Evolutionary conservation across 73 alveolate species (phyloP).

Genomic region (Blepharisma japonicum): DNA sequence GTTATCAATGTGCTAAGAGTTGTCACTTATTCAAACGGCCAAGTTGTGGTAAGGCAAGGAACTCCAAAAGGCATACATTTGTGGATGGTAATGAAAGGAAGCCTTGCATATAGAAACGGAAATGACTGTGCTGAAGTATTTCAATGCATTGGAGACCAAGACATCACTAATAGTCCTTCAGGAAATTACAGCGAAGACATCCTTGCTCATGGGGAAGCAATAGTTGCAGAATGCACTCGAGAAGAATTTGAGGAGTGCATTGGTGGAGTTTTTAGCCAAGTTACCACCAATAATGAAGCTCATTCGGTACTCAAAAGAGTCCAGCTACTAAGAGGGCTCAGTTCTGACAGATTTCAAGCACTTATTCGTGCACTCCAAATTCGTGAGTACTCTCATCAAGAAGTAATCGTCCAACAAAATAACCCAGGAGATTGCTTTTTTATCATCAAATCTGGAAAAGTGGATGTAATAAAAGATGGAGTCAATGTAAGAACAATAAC

Average conservation of each 20-base stretch:
- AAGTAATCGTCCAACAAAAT: conserved; percentile 46
- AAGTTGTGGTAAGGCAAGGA: neutral
- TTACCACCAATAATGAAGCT: neutral
- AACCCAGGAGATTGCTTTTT: conserved; percentile 56
- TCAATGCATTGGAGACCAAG: conserved; percentile 2
- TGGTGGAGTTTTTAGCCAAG: conserved; percentile 1
- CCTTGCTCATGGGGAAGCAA: neutral
- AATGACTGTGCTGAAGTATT: neutral
- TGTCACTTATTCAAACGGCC: neutral
- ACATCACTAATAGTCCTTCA: neutral
- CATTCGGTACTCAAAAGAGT: neutral
- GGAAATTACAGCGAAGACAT: neutral
- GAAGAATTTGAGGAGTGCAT: neutral
- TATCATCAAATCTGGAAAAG: conserved; percentile 47
- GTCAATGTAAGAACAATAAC: conserved; percentile 38
- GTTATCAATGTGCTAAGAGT: neutral
- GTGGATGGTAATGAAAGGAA: neutral
- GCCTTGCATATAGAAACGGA: neutral
- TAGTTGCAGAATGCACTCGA: conserved; percentile 1
- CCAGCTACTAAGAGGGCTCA: neutral
- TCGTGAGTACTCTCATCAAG: conserved; percentile 30
- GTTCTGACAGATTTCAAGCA: neutral
- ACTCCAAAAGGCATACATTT: neutral
- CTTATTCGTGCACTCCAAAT: neutral
- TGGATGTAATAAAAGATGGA: conserved; percentile 39